Evolutionary conservation across 73 alveolate species (phyloP).

Genomic region (Paraurostyla sp.): DNA sequence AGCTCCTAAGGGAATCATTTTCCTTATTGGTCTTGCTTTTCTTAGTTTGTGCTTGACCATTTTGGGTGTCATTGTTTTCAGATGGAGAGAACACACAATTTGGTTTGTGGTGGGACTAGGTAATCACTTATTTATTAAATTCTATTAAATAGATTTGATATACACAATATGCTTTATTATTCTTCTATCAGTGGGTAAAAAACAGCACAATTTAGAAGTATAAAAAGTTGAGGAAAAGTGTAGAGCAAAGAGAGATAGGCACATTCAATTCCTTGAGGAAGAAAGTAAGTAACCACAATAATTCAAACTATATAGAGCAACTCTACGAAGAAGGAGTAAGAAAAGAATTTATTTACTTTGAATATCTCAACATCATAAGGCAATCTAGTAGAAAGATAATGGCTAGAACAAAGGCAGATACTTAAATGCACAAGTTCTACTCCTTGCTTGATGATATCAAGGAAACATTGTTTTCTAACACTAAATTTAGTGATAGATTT

Average conservation of each 20-base stretch:
- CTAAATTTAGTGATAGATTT: slow-evolving; percentile 23
- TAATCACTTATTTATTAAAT: background rate
- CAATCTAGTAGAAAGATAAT: background rate
- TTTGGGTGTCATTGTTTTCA: background rate
- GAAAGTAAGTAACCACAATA: background rate
- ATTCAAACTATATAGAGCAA: background rate
- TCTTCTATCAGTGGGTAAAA: background rate
- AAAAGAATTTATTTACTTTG: slow-evolving; percentile 43
- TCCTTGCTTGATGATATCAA: background rate
- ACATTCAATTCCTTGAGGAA: background rate
- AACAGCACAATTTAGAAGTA: background rate
- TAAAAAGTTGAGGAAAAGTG: background rate
- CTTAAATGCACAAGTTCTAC: background rate
- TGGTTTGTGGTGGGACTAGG: slow-evolving; percentile 33
- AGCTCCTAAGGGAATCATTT: slow-evolving; percentile 36
- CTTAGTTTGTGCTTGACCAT: background rate
- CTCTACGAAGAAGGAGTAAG: background rate
- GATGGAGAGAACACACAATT: slow-evolving; percentile 25
- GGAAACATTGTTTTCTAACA: background rate
- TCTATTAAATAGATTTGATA: background rate
- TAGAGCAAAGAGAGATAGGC: background rate
- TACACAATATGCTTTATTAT: slow-evolving; percentile 6
- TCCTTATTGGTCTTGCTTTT: background rate
- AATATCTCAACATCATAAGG: slow-evolving; percentile 32
- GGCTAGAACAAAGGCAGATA: slow-evolving; percentile 12